Conservation (phyloP, 441 rosid genomes). For the Arabidopsis lyrata region DNA sequence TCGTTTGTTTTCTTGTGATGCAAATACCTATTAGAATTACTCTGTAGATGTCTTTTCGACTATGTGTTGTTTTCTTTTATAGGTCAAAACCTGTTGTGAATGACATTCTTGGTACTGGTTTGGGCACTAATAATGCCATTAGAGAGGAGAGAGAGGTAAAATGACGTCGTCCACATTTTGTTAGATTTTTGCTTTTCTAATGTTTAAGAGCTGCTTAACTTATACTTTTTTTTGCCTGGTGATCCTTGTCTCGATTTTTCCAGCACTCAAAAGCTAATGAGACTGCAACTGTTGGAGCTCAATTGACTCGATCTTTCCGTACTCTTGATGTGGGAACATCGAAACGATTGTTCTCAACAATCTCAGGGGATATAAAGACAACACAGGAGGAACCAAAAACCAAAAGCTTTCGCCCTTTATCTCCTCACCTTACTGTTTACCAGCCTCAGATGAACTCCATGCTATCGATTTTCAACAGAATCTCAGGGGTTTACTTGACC, state of each 20-base stretch:
- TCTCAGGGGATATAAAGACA: constrained; percentile 73
- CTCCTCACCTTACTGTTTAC: constrained; percentile 48
- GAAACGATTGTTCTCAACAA: constrained; percentile 75
- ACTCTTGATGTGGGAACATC: constrained; percentile 85
- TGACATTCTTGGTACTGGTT: constrained; percentile 83
- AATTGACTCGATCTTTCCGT: constrained; percentile 69
- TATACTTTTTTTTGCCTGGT: constrained; percentile 12
- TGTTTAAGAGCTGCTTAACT: constrained; percentile 13
- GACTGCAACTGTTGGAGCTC: constrained; percentile 63
- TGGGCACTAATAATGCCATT: constrained; percentile 77
- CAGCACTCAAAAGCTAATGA: constrained; percentile 77
- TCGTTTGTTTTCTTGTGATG: neutral
- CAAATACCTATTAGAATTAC: neutral
- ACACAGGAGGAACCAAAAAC: constrained; percentile 63
- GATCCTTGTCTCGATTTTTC: constrained; percentile 1
- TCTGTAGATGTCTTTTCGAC: neutral
- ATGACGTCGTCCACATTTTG: neutral
- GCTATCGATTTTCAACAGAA: constrained; percentile 50
- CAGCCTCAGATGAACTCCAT: constrained; percentile 50
- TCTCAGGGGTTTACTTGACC: constrained; percentile 47
- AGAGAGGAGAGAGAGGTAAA: constrained; percentile 84
- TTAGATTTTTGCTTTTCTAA: neutral
- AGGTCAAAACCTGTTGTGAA: constrained; percentile 84
- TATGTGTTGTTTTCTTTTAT: neutral
- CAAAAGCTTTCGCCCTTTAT: constrained; percentile 43